phyloP scores from a whole-genome alignment of 2,329 filamentous ascomycete genomes.

The Fusarium guadeloupense region DNA sequence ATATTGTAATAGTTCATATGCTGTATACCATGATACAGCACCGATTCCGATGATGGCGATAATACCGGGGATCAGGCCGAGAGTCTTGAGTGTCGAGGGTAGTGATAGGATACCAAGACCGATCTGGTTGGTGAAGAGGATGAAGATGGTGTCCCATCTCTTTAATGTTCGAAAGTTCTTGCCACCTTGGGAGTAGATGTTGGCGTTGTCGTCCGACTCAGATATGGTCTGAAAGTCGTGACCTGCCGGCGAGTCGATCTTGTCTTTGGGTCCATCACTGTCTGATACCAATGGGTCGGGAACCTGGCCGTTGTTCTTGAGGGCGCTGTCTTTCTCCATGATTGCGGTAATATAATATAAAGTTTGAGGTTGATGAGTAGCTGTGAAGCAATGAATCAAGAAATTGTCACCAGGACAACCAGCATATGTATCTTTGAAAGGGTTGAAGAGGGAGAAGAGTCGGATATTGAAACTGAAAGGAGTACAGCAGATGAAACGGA shows the following conservation, averaged over 20 bases:
- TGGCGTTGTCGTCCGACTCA: slow-evolving; percentile 30
- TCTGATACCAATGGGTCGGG: slow-evolving; percentile 26
- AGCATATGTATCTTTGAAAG: background rate
- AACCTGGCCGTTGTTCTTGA: slow-evolving; percentile 8
- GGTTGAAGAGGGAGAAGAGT: background rate
- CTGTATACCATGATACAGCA: slow-evolving; percentile 69
- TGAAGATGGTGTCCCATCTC: slow-evolving; percentile 39
- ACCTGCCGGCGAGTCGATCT: background rate
- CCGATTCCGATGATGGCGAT: slow-evolving; percentile 72
- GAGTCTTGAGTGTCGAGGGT: slow-evolving; percentile 72
- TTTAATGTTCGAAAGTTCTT: slow-evolving; percentile 39
- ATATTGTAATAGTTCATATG: slow-evolving; percentile 65
- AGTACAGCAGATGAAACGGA: background rate
- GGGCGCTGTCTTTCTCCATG: slow-evolving; percentile 16
- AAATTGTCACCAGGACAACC: slow-evolving; percentile 8
- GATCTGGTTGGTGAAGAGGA: slow-evolving; percentile 41
- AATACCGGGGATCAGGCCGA: slow-evolving; percentile 72
- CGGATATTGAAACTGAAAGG: slow-evolving; percentile 1
- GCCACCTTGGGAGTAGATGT: slow-evolving; percentile 36
- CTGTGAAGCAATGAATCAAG: background rate
- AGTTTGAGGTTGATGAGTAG: background rate
- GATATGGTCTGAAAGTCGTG: slow-evolving; percentile 28
- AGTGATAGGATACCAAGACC: slow-evolving; percentile 65
- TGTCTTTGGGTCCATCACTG: slow-evolving; percentile 22
- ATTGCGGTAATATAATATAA: background rate